Base-by-base conservation (phyloP, 2,329 filamentous ascomycete species). In the Penicillium sp. region DNA sequence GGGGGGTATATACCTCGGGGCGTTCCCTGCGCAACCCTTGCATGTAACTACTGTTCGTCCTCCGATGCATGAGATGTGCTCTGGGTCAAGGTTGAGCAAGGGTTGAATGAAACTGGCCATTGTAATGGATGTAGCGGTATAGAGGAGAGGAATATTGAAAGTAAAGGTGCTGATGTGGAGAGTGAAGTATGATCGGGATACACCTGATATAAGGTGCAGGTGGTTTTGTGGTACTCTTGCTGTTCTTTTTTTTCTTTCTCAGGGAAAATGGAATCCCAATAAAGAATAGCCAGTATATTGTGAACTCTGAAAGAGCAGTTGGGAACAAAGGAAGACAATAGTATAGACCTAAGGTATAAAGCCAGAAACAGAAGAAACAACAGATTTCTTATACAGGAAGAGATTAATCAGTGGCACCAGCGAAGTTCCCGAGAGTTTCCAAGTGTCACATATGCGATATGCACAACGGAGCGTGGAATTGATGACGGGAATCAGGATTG, bases 11-110 rank as follows among this genome's bases (percentile, higher is more conserved):
- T 65, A 74, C 72, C 72, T 69, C 24, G 72, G 71, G 51, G 71
- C 69, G 57, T 74, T 72, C 0, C 72, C 72, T 18, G 72, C 72
- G 45, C 72, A 74, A 43, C 58, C 59, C n/a, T 65, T 65, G 57
- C 72, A 74, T 43, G 71, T 74, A 14, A 69, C 8, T 24, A 72
- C 69, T 5, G 66, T 71, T 40, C 62, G 63, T 4, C 72, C 72
- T 13, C 71, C 68, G 34, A 70, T 67, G 60, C 72, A 74, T 11
- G 67, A 69, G 8, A 60, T 66, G 45, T 73, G 71, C 5, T 60
- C 56, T 2, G 72, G 72, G 46, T 74, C 72, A 5, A 72, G 63
- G 26, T 63, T 49, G 37, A 67, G 24, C 20, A 61, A 34, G 13
- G 62, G 57, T 22, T 52, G 14, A 8, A 56, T 53, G 13, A 61